Conservation (phyloP, 108 stramenopile species). For the Nitzschia sp. region DNA sequence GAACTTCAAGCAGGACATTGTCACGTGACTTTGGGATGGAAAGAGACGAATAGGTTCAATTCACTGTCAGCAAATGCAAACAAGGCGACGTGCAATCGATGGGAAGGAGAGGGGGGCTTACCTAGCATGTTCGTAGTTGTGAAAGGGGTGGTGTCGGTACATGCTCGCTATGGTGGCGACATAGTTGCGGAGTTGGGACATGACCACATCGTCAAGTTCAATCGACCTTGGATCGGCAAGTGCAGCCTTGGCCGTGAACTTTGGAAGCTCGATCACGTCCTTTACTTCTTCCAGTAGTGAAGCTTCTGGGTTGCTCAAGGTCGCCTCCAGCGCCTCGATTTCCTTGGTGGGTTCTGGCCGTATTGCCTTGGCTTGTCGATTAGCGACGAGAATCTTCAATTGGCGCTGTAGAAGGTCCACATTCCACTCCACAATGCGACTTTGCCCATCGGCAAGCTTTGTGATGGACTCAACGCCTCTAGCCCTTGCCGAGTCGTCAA, state of each 20-base stretch:
- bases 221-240: conserved; percentile 4
- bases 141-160: conserved; percentile 10
- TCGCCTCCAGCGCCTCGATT: not conserved
- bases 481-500: not conserved
- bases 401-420: conserved; percentile 1
- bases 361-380: not conserved
- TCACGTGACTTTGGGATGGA: conserved; percentile 6
- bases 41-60: too few relatives aligned
- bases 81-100: too few relatives aligned
- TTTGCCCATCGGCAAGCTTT: not conserved
- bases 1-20: conserved; percentile 9
- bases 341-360: not conserved
- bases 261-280: conserved; percentile 16
- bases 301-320: not conserved
- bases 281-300: conserved; percentile 11
- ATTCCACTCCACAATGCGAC: conserved; percentile 19
- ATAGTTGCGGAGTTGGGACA: conserved; percentile 15
- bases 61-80: too few relatives aligned
- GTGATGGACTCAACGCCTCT: not conserved
- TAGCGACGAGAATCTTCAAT: conserved; percentile 10
- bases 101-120: not conserved
- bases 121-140: conserved; percentile 15
- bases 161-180: conserved; percentile 2
- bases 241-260: not conserved
- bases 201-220: conserved; percentile 5